These are phyloP conservation scores for Curvularia sp. DNA, from an alignment of 2,329 filamentous ascomycete species.

Conservation along the genomic window DNA sequence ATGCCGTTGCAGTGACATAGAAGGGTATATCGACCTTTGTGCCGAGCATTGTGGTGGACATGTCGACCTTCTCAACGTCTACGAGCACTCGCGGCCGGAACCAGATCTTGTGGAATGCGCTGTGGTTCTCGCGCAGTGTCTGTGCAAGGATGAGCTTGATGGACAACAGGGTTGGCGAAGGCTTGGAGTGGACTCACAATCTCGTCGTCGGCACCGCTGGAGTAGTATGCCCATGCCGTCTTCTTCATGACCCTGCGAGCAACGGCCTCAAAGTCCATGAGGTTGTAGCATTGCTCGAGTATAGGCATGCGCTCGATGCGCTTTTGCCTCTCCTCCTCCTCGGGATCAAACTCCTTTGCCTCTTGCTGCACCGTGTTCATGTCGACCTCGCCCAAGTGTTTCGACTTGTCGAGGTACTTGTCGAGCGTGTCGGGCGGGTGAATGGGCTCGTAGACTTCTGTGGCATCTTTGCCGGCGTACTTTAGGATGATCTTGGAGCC, in stretches of 20 bases:
- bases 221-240: constrained; percentile 97
- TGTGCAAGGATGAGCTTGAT: constrained; percentile 49
- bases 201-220: constrained; percentile 87
- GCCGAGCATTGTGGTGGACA: constrained; percentile 92
- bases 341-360: constrained; percentile 58
- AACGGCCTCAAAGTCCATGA: constrained; percentile 88
- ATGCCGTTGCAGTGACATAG: constrained; percentile 94
- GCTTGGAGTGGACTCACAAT: constrained; percentile 63
- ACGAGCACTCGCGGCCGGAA: constrained; percentile 90
- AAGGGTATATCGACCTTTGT: constrained; percentile 84
- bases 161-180: not conserved
- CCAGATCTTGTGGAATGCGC: constrained; percentile 96
- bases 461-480: constrained; percentile 63
- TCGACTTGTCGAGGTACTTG: constrained; percentile 54
- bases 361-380: constrained; percentile 48
- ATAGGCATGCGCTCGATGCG: constrained; percentile 60
- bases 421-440: constrained; percentile 57
- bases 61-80: constrained; percentile 86
- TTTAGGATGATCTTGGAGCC: constrained; percentile 91
- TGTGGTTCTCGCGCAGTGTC: constrained; percentile 95
- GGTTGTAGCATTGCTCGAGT: constrained; percentile 56
- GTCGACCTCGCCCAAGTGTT: constrained; percentile 51
- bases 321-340: constrained; percentile 76
- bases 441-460: constrained; percentile 62
- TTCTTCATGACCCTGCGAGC: constrained; percentile 93